phyloP scores from a whole-genome alignment of 2,329 filamentous ascomycete species.

The Penicillium italicum region DNA sequence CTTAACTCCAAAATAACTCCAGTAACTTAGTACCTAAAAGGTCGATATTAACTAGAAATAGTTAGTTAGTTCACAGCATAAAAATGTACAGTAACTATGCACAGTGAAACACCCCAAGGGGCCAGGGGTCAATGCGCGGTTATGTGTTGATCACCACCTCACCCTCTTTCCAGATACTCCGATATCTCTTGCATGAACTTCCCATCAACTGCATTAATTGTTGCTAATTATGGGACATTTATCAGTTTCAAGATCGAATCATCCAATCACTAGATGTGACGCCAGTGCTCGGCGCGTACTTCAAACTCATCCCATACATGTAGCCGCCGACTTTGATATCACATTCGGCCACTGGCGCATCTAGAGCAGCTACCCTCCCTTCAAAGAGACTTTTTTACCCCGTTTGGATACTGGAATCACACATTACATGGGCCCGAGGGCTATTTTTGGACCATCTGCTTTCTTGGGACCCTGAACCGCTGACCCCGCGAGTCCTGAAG shows the following conservation, averaged over 20 bases:
- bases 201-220: conserved; percentile 8
- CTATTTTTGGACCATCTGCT: conserved; percentile 22
- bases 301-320: conserved; percentile 20
- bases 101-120: background rate
- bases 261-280: conserved; percentile 12
- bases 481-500: conserved; percentile 19
- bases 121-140: conserved; percentile 5
- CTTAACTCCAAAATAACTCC: too few species aligned
- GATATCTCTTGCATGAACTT: background rate
- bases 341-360: conserved; percentile 12
- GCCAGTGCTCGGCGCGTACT: conserved; percentile 21
- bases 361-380: conserved; percentile 1
- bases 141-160: background rate
- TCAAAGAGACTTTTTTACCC: background rate
- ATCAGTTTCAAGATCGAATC: background rate
- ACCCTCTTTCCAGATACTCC: background rate
- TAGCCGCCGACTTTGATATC: conserved; percentile 24
- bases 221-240: conserved; percentile 27
- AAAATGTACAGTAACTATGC: too few species aligned
- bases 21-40: background rate
- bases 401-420: conserved; percentile 2
- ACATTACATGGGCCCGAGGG: conserved; percentile 8
- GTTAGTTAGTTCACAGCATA: too few species aligned
- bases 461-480: conserved; percentile 15
- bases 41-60: background rate